Percentiles rank a stretch among this genome's conserved stretches.
These are phyloP conservation scores for Aphanoascus verrucosus DNA, from an alignment of 2,329 filamentous ascomycete genomes.

Conservation along the genomic window DNA sequence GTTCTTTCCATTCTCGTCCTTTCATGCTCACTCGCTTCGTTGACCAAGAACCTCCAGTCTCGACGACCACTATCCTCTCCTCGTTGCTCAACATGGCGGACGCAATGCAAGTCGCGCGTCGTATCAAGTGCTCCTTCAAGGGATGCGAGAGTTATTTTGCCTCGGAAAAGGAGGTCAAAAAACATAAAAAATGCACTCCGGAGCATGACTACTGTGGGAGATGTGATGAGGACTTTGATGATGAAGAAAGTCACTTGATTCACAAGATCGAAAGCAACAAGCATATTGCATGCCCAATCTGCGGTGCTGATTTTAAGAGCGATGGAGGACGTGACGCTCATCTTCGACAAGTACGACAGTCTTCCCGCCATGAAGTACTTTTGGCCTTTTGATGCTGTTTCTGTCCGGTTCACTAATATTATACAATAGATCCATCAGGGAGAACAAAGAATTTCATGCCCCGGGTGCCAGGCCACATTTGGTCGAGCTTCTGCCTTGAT, in stretches of 20 bases:
- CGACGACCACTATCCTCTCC: background rate
- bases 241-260: slow-evolving; percentile 36
- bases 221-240: slow-evolving; percentile 38
- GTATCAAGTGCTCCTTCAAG: slow-evolving; percentile 37
- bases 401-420: background rate
- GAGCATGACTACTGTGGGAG: slow-evolving; percentile 33
- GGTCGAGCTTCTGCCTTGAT: slow-evolving; percentile 41
- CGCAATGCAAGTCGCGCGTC: slow-evolving; percentile 14
- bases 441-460: slow-evolving; percentile 42
- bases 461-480: slow-evolving; percentile 39
- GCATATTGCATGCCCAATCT: slow-evolving; percentile 47
- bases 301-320: slow-evolving; percentile 46
- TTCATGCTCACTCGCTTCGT: background rate
- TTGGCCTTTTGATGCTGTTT: background rate
- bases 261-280: slow-evolving; percentile 40
- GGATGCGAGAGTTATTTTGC: slow-evolving; percentile 40
- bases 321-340: slow-evolving; percentile 43
- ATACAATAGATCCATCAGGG: slow-evolving; percentile 39
- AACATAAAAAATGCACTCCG: slow-evolving; percentile 40
- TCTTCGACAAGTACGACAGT: slow-evolving; percentile 36
- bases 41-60: background rate
- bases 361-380: background rate
- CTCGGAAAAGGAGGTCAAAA: slow-evolving; percentile 37
- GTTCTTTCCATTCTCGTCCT: background rate
- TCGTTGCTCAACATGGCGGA: background rate